Percentiles rank a stretch among this genome's conserved stretches.
These are phyloP conservation scores for Penicillium daleae DNA, from an alignment of 495 filamentous ascomycete species.

Conservation along the genomic window DNA sequence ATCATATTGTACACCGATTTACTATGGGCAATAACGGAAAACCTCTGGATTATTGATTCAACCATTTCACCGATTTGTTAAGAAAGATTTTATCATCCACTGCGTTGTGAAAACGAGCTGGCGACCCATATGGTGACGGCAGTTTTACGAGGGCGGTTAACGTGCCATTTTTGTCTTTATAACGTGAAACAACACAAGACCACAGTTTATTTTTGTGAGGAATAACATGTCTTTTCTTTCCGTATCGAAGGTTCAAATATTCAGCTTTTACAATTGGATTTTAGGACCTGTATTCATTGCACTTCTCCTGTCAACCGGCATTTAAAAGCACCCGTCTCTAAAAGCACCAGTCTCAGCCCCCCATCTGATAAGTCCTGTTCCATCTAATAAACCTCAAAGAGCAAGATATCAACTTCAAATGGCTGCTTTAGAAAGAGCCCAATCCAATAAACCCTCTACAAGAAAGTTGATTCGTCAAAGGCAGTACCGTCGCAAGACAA, in stretches of 20 bases:
- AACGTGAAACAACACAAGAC: constrained; percentile 9
- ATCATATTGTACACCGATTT: not conserved
- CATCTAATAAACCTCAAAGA: not conserved
- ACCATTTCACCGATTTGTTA: not conserved
- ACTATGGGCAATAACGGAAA: not conserved
- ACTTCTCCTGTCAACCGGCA: not conserved
- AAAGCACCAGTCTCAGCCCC: not conserved
- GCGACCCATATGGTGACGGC: constrained; percentile 2
- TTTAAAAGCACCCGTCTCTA: too few species aligned
- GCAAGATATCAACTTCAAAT: not conserved
- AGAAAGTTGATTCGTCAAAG: not conserved
- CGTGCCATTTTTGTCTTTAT: constrained; percentile 13
- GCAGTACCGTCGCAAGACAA: not conserved
- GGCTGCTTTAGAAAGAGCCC: not conserved
- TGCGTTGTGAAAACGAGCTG: not conserved
- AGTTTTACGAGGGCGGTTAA: constrained; percentile 10
- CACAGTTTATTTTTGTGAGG: constrained; percentile 1
- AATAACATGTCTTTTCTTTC: constrained; percentile 6
- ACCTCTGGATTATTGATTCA: not conserved
- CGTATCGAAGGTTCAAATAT: constrained; percentile 14
- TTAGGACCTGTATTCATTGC: not conserved
- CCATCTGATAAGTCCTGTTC: not conserved
- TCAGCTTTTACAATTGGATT: not conserved
- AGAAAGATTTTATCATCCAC: constrained; percentile 6
- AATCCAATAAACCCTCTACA: not conserved